A percentile compares a stretch with the other conserved stretches of the same genome.
These are phyloP conservation scores for Cetraspora pellucida DNA, from an alignment of 192 early-diverging fungal species.

Conservation along the genomic window DNA sequence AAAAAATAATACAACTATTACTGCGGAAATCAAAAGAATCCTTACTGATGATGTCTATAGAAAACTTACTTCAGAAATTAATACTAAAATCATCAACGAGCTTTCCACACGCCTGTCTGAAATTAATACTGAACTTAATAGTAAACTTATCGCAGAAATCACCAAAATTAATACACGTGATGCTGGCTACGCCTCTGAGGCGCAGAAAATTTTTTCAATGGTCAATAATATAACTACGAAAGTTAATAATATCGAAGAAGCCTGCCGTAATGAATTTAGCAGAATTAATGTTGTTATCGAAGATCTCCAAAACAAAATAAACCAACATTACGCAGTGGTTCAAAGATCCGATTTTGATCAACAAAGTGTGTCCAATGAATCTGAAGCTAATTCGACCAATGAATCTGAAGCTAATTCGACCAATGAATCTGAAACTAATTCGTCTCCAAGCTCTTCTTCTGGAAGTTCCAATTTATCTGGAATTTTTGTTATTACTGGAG, in stretches of 20 bases:
- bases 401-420: too few species aligned
- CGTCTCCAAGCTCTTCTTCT: too few species aligned
- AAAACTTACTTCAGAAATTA: background rate
- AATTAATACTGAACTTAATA: constrained; percentile 9
- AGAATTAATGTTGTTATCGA: constrained; percentile 1
- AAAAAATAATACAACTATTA: constrained; percentile 18
- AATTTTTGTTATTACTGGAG: too few species aligned
- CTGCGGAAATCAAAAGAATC: constrained; percentile 1
- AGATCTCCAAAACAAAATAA: background rate
- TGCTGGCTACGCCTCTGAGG: background rate
- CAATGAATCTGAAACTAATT: too few species aligned
- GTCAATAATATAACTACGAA: constrained; percentile 20
- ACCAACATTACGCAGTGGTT: background rate
- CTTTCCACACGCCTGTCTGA: too few species aligned
- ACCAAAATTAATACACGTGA: constrained; percentile 8
- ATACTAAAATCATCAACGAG: background rate
- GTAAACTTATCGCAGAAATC: constrained; percentile 2
- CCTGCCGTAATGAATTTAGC: constrained; percentile 23
- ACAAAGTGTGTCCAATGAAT: constrained; percentile 13
- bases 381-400: background rate
- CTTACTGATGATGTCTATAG: background rate
- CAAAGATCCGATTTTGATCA: constrained; percentile 12
- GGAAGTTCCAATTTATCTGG: too few species aligned
- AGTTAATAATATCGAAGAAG: too few species aligned
- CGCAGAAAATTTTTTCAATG: constrained; percentile 1